Conservation (phyloP, 2,329 filamentous ascomycete species). For the Calonectria leucothoes region DNA sequence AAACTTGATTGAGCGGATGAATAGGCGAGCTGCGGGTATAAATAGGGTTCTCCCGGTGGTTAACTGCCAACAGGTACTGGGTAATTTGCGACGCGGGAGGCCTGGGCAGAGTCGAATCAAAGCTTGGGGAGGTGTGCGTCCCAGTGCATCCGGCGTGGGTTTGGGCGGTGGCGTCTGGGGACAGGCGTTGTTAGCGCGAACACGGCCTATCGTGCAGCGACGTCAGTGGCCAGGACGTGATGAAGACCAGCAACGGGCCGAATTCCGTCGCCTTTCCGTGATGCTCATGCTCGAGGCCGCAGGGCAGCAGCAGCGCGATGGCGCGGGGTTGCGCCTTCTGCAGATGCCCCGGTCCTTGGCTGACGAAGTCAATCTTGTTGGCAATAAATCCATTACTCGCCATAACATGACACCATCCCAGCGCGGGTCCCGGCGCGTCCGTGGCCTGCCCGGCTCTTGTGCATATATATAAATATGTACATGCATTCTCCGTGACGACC, state of each 20-base stretch:
- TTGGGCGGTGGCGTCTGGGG: slow-evolving; percentile 32
- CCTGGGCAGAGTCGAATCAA: not conserved
- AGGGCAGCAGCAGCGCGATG: not conserved
- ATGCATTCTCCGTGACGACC: not conserved
- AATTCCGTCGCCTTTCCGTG: slow-evolving; percentile 7
- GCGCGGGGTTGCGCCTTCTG: not conserved
- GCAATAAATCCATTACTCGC: not conserved
- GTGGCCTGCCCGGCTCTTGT: not conserved
- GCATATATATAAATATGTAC: too few relatives aligned
- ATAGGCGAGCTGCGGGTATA: not conserved
- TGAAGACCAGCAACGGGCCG: slow-evolving; percentile 15
- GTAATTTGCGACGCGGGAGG: not conserved
- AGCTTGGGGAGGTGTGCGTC: not conserved
- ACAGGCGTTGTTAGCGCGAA: slow-evolving; percentile 6
- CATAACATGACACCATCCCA: not conserved
- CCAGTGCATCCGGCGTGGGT: not conserved
- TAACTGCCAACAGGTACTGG: not conserved
- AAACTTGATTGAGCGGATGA: not conserved
- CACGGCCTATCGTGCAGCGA: not conserved
- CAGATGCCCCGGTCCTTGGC: slow-evolving; percentile 8
- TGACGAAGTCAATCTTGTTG: slow-evolving; percentile 6
- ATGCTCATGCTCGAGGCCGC: not conserved
- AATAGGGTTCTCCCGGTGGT: not conserved
- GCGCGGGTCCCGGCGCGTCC: not conserved
- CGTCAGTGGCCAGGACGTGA: not conserved